Evolutionary conservation across 1,284 basidiomycete genomes (phyloP), one percentile per base, ranked within the genome.

Genomic region (Vanrija sp.): DNA sequence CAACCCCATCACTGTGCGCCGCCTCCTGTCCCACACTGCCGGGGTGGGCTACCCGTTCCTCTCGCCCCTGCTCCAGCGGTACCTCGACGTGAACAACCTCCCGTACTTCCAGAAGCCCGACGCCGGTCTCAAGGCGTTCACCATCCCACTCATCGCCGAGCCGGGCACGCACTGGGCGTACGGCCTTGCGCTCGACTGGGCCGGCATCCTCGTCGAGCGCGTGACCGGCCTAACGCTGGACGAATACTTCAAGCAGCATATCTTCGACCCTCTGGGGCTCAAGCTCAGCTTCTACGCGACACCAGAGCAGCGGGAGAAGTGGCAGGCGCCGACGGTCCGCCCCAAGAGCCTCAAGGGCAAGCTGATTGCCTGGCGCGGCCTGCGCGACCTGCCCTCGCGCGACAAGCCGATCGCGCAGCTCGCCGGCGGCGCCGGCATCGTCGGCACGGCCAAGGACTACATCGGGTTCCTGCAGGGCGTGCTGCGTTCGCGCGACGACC

Each of bases 111-210:
- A 12, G 34, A 14, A 34, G 34, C 9, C 34, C 2, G 55, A 46
- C 29, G 14, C 43, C 43, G 43, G 43, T 34, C 34, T 44, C 15
- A 25, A 48, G 16, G 52, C 58, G 10, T 55, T 68, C 14, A 47
- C 49, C 25, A 44, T 55, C 15, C 66, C 68, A 0, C 57, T 66
- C 19, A 43, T 68, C 26, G 72, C 63, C 46, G 66, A 73, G 48
- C 69, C 71, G 1, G 71, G 71, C 5, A 61, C 62, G 1, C 56
- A 53, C 1, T 74, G 58, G 55, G 47, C 43, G 44, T 73, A 74
- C 61, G 49, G 52, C 6, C 56, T 62, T 25, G 67, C 68, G 0
- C 69, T 74, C 42, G 78, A 78, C 51, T 74, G 66, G 67, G 58
- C 64, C 7, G 74, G 68, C n/a, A 38, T 62, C 52, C 43, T 72